phyloP scores from a whole-genome alignment of 2,329 filamentous ascomycete species.

The Cladosporium phlei region DNA sequence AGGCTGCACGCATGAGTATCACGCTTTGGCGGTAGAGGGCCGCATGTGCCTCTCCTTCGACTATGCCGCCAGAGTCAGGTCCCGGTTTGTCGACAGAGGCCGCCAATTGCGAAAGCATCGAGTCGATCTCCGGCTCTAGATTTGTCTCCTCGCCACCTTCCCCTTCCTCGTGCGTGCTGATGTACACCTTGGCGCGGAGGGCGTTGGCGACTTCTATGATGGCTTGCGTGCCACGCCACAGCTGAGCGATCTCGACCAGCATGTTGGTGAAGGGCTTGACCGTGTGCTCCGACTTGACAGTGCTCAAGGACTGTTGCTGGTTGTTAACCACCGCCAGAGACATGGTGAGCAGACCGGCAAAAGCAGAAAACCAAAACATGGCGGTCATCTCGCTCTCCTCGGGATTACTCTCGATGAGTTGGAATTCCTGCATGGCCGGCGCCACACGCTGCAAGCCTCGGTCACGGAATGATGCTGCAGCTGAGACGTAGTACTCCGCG shows the following conservation, averaged over 20 bases:
- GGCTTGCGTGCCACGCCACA: slow-evolving; percentile 2
- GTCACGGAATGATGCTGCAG: slow-evolving; percentile 1
- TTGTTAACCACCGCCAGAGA: not conserved
- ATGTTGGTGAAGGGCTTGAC: slow-evolving; percentile 1
- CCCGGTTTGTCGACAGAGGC: not conserved
- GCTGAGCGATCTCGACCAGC: slow-evolving; percentile 4
- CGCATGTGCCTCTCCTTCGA: not conserved
- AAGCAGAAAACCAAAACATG: slow-evolving; percentile 6
- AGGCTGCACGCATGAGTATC: not conserved
- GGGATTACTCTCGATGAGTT: not conserved
- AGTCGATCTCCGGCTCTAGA: not conserved
- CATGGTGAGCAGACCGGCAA: slow-evolving; percentile 2
- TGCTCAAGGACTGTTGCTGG: not conserved
- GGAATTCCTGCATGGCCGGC: slow-evolving; percentile 1
- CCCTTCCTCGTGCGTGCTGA: too few relatives aligned
- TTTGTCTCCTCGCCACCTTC: not conserved
- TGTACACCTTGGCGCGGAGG: not conserved
- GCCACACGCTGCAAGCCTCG: slow-evolving; percentile 7
- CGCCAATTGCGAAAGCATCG: not conserved
- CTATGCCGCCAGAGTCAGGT: not conserved
- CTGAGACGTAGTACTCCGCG: not conserved
- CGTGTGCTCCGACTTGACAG: not conserved
- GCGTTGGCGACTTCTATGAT: not conserved
- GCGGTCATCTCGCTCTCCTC: not conserved
- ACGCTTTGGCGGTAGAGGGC: slow-evolving; percentile 1